Base-by-base conservation (phyloP, 192 early-diverging fungal species). In the Dispira simplex region DNA sequence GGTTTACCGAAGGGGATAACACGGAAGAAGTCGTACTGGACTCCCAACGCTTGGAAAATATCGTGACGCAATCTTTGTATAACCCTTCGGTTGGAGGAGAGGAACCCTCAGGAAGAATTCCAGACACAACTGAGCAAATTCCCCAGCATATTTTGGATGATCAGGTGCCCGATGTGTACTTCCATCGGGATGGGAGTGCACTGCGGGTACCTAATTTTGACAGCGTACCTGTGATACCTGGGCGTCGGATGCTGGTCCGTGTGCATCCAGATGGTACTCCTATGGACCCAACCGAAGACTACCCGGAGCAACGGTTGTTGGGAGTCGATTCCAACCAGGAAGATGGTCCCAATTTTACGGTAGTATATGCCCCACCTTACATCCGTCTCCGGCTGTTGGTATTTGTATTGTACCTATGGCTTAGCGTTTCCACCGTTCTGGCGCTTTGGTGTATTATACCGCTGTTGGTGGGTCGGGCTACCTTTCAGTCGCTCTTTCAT, bases 181-280 rank as follows among this genome's bases (percentile, higher is more conserved):
- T 88, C 68, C 73, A 70, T 32, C 77, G 76, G 8, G 75, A 83
- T 68, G 90, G 77, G 8, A 74, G 79, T 18, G 81, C 85, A 66
- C 68, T 90, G 64, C 82, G 95, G 20, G 94, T 85, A 5, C 96
- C 96, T 2, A 86, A 88, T 26, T 71, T 81, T 27, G 93, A 99
- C 67, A 83, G 82, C 8, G 81, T 95, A 18, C 83, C 90, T 25
- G 81, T 96, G 4, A 79, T 90, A 49, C 88, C 85, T 20, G 82
- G 84, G 13, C 77, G 86, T 5, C 70, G 77, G 44, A 91, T 97
- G 82, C 71, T 97, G 46, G 80, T 97, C 11, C 91, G 86, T 13
- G 76, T 89, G 12, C 82, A 86, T 28, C 75, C 70, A 9, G 53
- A 72, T 25, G 81, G 85, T 20, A 66, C 66, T 0, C 77, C 87